Percentiles rank a stretch among this genome's conserved stretches.
Conservation (phyloP, 1,284 basidiomycete genomes). For the Phellopilus nigrolimitatus region DNA sequence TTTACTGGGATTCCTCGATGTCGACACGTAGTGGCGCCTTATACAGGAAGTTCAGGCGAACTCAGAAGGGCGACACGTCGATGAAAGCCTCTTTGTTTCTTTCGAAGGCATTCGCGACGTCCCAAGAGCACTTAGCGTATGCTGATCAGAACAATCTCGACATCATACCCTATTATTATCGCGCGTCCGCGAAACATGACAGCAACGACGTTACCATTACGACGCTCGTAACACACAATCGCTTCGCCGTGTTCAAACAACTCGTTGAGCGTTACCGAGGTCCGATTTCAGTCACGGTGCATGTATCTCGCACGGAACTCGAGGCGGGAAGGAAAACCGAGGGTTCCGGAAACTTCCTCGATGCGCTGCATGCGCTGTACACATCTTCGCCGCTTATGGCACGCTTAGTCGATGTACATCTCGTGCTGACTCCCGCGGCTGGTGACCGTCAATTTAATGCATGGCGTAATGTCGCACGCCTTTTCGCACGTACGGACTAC, state of each 20-base stretch:
- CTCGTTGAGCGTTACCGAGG: constrained; percentile 72
- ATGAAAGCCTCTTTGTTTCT: constrained; percentile 18
- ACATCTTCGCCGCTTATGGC: constrained; percentile 57
- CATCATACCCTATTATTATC: constrained; percentile 77
- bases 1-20: constrained; percentile 10
- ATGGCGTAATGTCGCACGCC: constrained; percentile 78
- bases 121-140: constrained; percentile 17
- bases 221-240: constrained; percentile 75
- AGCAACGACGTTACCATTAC: constrained; percentile 75
- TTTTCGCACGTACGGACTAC: constrained; percentile 75
- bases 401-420: constrained; percentile 77
- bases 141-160: constrained; percentile 45
- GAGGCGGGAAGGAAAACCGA: constrained; percentile 36
- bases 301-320: constrained; percentile 44
- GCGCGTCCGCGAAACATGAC: constrained; percentile 46
- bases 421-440: constrained; percentile 73
- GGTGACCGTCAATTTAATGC: constrained; percentile 78
- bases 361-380: constrained; percentile 61
- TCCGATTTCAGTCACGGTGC: constrained; percentile 78
- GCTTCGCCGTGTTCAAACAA: constrained; percentile 66
- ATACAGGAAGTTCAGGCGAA: too few relatives aligned
- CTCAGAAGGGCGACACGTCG: neutral
- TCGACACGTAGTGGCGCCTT: neutral
- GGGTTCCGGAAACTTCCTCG: constrained; percentile 47
- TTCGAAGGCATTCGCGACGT: constrained; percentile 17